Conservation (phyloP, 331 rosid species). For the Pyracantha coccinea region DNA sequence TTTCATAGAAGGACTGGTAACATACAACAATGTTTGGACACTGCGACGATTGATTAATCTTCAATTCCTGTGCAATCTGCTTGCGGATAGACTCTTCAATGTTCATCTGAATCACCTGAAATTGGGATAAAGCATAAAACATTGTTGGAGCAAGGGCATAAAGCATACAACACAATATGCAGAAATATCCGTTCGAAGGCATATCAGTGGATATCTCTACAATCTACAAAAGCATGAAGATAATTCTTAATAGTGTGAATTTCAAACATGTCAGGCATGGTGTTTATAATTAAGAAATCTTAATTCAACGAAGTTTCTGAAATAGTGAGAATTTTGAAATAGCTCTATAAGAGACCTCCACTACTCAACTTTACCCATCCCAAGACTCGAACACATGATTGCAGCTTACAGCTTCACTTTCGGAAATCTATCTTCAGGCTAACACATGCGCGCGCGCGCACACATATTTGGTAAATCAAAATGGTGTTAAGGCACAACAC, state of each 20-base stretch:
- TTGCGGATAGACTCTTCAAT: conserved; percentile 74
- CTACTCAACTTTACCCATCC: not conserved
- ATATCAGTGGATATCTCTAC: not conserved
- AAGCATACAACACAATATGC: conserved; percentile 10
- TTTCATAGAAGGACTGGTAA: conserved; percentile 81
- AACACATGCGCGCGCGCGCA: not conserved
- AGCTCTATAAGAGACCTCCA: not conserved
- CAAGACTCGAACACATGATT: not conserved
- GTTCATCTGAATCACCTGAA: conserved; percentile 90
- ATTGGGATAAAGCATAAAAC: not conserved
- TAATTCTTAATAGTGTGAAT: not conserved
- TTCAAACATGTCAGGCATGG: not conserved
- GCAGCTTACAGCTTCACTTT: not conserved
- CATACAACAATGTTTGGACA: conserved; percentile 81
- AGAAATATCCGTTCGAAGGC: conserved; percentile 3
- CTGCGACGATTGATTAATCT: conserved; percentile 83
- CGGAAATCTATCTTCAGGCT: not conserved
- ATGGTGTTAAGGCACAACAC: not conserved
- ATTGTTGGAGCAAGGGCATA: not conserved
- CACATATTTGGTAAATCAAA: not conserved
- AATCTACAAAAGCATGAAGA: not conserved
- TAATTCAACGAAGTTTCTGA: not conserved
- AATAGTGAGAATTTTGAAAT: not conserved
- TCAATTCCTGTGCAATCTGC: conserved; percentile 80
- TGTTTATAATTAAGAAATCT: not conserved